These are phyloP conservation scores for Barnettozyma salicaria DNA, from an alignment of 805 yeast species.

Conservation along the genomic window DNA sequence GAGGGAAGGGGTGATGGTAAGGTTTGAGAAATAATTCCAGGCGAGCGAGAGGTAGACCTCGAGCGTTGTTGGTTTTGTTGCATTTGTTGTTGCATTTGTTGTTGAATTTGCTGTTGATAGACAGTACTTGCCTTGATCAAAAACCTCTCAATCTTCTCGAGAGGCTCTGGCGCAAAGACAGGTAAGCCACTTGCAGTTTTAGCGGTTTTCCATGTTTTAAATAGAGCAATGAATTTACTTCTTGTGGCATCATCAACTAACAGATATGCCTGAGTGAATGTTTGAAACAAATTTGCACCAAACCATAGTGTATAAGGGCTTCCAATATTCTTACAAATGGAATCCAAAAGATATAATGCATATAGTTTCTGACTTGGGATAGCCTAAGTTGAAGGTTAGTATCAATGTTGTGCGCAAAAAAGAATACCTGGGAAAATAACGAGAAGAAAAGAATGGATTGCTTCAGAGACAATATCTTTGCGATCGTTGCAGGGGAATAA, in stretches of 20 bases:
- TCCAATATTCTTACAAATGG: slow-evolving; percentile 87
- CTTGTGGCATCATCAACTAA: slow-evolving; percentile 72
- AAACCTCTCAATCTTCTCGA: slow-evolving; percentile 69
- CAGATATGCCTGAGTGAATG: slow-evolving; percentile 74
- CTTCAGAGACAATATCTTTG: no score
- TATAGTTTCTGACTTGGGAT: slow-evolving; percentile 81
- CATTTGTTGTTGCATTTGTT: slow-evolving; percentile 12
- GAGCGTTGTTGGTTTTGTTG: slow-evolving; percentile 6
- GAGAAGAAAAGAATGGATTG: slow-evolving; percentile 7
- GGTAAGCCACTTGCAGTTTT: slow-evolving; percentile 57
- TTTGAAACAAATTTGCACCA: slow-evolving; percentile 59
- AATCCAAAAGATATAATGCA: slow-evolving; percentile 79
- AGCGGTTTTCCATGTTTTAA: slow-evolving; percentile 80
- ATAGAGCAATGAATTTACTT: slow-evolving; percentile 65
- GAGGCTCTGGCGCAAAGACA: slow-evolving; percentile 63
- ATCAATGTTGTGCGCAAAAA: no score
- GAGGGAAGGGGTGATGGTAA: slow-evolving; percentile 1
- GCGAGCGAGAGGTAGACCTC: slow-evolving; percentile 1
- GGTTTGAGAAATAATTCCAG: slow-evolving; percentile 8
- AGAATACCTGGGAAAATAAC: no score
- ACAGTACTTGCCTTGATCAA: slow-evolving; percentile 53
- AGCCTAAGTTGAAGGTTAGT: no score
- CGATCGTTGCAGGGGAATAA: neutral
- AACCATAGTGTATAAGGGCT: slow-evolving; percentile 81
- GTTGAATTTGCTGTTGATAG: slow-evolving; percentile 26